Conservation (phyloP, 2,329 filamentous ascomycete genomes). For the Stemphylium lycopersici region DNA sequence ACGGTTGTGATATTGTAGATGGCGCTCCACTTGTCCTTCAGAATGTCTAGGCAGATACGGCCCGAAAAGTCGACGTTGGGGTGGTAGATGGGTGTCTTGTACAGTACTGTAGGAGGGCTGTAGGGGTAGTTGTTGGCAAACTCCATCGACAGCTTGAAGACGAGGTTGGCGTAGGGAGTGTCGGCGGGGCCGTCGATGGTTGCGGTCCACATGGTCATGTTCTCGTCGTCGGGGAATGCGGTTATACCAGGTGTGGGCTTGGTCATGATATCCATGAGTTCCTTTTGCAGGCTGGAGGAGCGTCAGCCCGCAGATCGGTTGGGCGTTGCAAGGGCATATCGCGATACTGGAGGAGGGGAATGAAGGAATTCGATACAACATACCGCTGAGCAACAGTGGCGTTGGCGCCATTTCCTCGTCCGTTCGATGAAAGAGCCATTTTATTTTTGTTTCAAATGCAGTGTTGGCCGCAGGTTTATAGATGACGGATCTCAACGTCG, state of each 20-base stretch:
- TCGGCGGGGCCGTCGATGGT: slow-evolving; percentile 91
- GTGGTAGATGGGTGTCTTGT: slow-evolving; percentile 99
- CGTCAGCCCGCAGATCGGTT: slow-evolving; percentile 12
- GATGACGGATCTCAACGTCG: not conserved
- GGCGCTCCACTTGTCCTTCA: slow-evolving; percentile 99
- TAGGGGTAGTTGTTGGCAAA: slow-evolving; percentile 96
- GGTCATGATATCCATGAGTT: slow-evolving; percentile 98
- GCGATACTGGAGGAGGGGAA: not conserved
- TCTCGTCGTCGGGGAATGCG: slow-evolving; percentile 91
- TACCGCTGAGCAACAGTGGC: slow-evolving; percentile 58
- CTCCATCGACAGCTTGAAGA: slow-evolving; percentile 88
- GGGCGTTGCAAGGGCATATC: slow-evolving; percentile 46
- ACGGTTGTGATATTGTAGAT: slow-evolving; percentile 97
- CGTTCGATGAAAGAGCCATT: slow-evolving; percentile 37
- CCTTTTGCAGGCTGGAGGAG: slow-evolving; percentile 79
- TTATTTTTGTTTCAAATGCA: not conserved
- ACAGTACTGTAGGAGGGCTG: slow-evolving; percentile 85
- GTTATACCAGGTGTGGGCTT: slow-evolving; percentile 91
- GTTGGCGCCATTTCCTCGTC: slow-evolving; percentile 41
- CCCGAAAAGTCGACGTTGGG: slow-evolving; percentile 98
- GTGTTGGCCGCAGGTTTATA: not conserved
- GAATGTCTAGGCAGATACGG: slow-evolving; percentile 94
- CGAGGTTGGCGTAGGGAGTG: slow-evolving; percentile 87
- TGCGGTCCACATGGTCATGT: slow-evolving; percentile 84
- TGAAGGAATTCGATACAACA: slow-evolving; percentile 1